Evolutionary conservation across 345 rosid genomes (phyloP), one percentile per base, ranked within the genome.

Genomic region (Populus pruinosa): DNA sequence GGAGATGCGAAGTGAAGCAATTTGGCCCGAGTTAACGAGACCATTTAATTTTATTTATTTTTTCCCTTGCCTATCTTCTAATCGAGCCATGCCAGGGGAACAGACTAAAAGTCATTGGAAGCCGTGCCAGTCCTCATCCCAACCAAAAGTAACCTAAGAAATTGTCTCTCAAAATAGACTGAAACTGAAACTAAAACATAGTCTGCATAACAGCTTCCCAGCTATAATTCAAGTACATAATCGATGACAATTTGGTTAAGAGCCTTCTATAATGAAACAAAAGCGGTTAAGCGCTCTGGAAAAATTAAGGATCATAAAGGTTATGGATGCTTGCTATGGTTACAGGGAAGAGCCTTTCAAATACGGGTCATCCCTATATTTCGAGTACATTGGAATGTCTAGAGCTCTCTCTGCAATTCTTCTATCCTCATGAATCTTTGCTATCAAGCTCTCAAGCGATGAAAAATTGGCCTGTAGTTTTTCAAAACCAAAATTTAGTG

Each of bases 391-490:
- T 2, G 96, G 96, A 82, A 89, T 92, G 81, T 91, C 94, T 63
- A 95, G 92, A 69, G 94, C 99, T 82, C 56, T 86, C 83, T 93
- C 97, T 2, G 98, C 91, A 0, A 87, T 81, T 63, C 78, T 76
- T 76, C 91, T 76, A 74, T 96, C 99, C 73, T 90, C 93, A 8
- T 89, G 90, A 82, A 93, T 96, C 92, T 88, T 93, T 8, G 81
- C 91, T 21, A 90, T 77, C 41, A 93, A 85, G 74, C 90, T 86
- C 81, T 93, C 96, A 2, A 93, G 84, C 12, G 96, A 82, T 12
- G 93, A 73, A 84, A 96, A 95, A 80, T 93, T 93, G 55, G 88
- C 86, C 98, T 93, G 88, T 55, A 70, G 29, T 27, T 68, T 67
- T 64, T 69, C 64, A 62, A 80, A 20, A 31, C 12, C 43, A 35